These are phyloP conservation scores for Yamadazyma sp. DNA, from an alignment of 805 yeast genomes.

Conservation along the genomic window DNA sequence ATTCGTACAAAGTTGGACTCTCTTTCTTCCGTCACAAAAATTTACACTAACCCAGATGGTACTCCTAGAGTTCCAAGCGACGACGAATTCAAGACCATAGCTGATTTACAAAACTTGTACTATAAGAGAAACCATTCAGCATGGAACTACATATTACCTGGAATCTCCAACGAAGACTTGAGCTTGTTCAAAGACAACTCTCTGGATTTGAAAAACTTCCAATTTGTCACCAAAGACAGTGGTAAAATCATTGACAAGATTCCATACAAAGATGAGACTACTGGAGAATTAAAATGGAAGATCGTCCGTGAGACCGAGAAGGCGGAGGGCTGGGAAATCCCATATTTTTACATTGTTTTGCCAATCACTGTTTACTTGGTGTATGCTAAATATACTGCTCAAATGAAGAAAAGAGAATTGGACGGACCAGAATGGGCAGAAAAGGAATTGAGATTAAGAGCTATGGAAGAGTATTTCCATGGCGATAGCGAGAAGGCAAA, in stretches of 20 bases:
- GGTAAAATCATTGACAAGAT: slow-evolving; percentile 76
- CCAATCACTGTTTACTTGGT: slow-evolving; percentile 65
- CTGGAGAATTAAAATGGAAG: slow-evolving; percentile 79
- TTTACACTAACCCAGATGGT: slow-evolving; percentile 76
- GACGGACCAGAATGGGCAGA: slow-evolving; percentile 76
- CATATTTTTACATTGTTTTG: slow-evolving; percentile 68
- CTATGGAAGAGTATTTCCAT: slow-evolving; percentile 61
- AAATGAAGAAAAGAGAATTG: slow-evolving; percentile 38
- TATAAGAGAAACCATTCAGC: slow-evolving; percentile 55
- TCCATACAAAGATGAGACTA: slow-evolving; percentile 75
- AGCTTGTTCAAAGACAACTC: slow-evolving; percentile 60
- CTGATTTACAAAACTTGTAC: slow-evolving; percentile 64
- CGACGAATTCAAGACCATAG: slow-evolving; percentile 67
- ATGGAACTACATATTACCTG: slow-evolving; percentile 46
- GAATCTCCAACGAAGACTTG: slow-evolving; percentile 54
- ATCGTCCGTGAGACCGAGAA: slow-evolving; percentile 70
- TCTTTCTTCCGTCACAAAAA: slow-evolving; percentile 62
- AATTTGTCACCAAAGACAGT: slow-evolving; percentile 47
- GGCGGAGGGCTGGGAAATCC: slow-evolving; percentile 81
- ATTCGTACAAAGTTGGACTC: slow-evolving; percentile 61
- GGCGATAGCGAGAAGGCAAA: slow-evolving; percentile 51
- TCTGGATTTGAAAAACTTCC: slow-evolving; percentile 56
- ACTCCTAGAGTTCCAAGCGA: slow-evolving; percentile 69
- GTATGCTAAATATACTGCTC: slow-evolving; percentile 47
- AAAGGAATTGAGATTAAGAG: slow-evolving; percentile 75